phyloP scores from a whole-genome alignment of 176 grass and related monocot species.

The Ananas comosus region DNA sequence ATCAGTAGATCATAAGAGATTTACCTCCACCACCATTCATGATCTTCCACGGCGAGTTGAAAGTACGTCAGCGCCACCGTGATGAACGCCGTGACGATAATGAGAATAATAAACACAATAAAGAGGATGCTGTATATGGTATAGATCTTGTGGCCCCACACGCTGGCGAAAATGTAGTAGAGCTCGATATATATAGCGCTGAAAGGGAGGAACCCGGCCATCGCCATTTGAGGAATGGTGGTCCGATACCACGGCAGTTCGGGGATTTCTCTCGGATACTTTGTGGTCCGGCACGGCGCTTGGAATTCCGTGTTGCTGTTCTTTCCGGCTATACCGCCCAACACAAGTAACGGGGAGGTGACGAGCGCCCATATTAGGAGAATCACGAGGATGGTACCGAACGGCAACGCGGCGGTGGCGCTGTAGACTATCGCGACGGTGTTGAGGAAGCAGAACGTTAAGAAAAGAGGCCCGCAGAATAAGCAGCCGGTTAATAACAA shows the following conservation, averaged over 20 bases:
- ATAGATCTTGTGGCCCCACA: conserved; percentile 97
- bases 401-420: conserved; percentile 84
- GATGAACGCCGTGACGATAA: conserved; percentile 90
- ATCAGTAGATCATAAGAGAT: conserved; percentile 18
- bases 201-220: conserved; percentile 93
- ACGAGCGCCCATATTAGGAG: conserved; percentile 91
- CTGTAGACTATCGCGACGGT: conserved; percentile 82
- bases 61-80: conserved; percentile 88
- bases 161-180: conserved; percentile 95
- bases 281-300: conserved; percentile 69
- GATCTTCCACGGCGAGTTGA: conserved; percentile 92
- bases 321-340: conserved; percentile 88
- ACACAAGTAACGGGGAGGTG: conserved; percentile 75
- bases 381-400: conserved; percentile 90
- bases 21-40: conserved; percentile 98
- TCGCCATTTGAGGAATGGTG: conserved; percentile 86
- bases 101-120: conserved; percentile 95
- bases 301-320: conserved; percentile 87
- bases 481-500: conserved; percentile 80
- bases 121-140: conserved; percentile 97
- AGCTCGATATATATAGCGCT: conserved; percentile 94
- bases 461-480: conserved; percentile 86
- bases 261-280: conserved; percentile 90
- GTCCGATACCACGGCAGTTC: conserved; percentile 81
- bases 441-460: conserved; percentile 93